Evolutionary conservation across 305 asterid genomes (phyloP), one percentile per base, ranked within the genome.

Genomic region (Withania somnifera): DNA sequence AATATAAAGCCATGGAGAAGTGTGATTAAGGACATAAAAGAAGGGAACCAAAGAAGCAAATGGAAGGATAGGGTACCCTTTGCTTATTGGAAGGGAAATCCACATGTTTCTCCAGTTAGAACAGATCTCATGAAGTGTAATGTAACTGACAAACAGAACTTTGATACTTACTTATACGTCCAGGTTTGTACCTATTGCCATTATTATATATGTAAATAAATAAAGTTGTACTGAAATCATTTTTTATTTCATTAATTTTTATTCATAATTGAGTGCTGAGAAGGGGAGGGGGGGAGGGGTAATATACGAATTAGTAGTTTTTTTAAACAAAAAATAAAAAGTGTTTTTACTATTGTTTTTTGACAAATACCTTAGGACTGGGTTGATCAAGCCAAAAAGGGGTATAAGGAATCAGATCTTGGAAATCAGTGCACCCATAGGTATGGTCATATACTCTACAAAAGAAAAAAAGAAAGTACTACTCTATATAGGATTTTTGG

Each of bases 1-100:
- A 92, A 96, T 76, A 89, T 94, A 83, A 92, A 79, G 91, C 98
- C 99, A 81, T 96, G 99, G 99, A 93, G 91, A 86, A 77, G 83
- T 82, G 84, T 86, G 79, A 60, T 92, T 88, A 85, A 90, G 83
- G 95, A 90, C 64, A 92, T 96, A 68, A 88, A 87, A 90, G 89
- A 93, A 90, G 98, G 97, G 63, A 93, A 92, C 79, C 82, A 90
- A 86, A 92, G 58, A 87, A 86, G 61, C 51, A 90, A 88, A 82
- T 96, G 99, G 98, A 93, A 84, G 80, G 97, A 92, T 6, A 91
- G 98, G 86, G 91, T 83, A 79, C 95, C 99, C 32, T 90, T 89
- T 73, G 99, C 99, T 38, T 96, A 93, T 81, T 96, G 99, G 99
- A 96, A 82, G 71, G 99, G 99, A 50, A 96, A 96, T 75, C 99